Evolutionary conservation across 2,329 filamentous ascomycete species (phyloP), one percentile per base, ranked within the genome.

Genomic region (Fusarium paranaense): DNA sequence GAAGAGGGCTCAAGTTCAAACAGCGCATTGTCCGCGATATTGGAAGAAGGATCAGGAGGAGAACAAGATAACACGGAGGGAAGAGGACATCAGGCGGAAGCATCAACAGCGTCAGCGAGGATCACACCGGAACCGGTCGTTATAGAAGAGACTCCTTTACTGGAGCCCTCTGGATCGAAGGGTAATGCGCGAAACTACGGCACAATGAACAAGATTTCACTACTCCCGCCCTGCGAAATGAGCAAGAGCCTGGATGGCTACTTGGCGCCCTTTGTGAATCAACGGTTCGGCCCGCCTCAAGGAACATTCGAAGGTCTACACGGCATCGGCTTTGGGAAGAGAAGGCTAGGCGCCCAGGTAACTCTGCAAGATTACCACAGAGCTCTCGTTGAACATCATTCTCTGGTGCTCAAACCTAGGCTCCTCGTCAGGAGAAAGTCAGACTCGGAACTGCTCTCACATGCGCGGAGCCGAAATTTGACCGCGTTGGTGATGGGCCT

Each of bases 11-110:
- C 40, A 11, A n/a, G 9, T 42, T 18, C 42, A n/a, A 52, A 38
- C 32, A 35, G 35, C 18, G 37, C n/a, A 35, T 30, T 60, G 40
- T 42, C 38, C 40, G 20, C 30, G 25, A 38, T 57, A 13, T 40
- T 30, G 52, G 70, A 70, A 57, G 45, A 56, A 30, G 16, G 22
- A 13, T 33, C 54, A 13, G 66, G 61, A 63, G 32, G 37, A 47
- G 35, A 25, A 22, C n/a, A 33, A 50, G 20, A 33, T 11, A 45
- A 27, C 18, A 37, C 20, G 16, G 54, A 37, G 9, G 11, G 54
- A 56, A 56, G 10, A 35, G 10, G 32, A 18, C 30, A 56, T 6
- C 11, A 30, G 14, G 42, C 16, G 13, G 56, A 38, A 40, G 40
- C 40, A 65, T 32, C 35, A 40, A 54, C 42, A 57, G 20, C 35